phyloP scores from a whole-genome alignment of 495 filamentous ascomycete genomes.

The Penicillium desertorum region DNA sequence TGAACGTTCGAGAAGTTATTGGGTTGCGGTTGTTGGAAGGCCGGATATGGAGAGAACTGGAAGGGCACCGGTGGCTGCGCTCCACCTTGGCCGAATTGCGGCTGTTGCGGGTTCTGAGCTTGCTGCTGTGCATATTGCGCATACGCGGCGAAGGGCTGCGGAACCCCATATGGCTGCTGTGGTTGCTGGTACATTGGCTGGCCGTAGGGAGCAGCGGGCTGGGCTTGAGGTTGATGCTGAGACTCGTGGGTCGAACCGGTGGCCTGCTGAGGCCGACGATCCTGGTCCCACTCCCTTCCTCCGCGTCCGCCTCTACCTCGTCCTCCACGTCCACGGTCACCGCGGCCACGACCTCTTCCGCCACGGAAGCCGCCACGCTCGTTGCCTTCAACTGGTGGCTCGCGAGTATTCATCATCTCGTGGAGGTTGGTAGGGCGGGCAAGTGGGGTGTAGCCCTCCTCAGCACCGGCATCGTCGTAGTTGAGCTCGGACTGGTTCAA shows the following conservation, averaged over 20 bases:
- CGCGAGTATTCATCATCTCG: conserved; percentile 49
- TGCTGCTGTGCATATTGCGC: conserved; percentile 30
- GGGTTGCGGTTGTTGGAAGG: conserved; percentile 33
- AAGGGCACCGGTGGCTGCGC: conserved; percentile 34
- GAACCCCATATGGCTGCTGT: conserved; percentile 30
- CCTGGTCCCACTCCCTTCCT: conserved; percentile 46
- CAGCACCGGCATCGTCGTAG: conserved; percentile 53
- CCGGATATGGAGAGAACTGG: conserved; percentile 36
- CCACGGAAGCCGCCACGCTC: conserved; percentile 38
- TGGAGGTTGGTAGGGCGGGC: conserved; percentile 60
- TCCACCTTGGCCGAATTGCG: conserved; percentile 11
- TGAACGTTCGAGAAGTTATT: conserved; percentile 40
- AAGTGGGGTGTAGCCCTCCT: conserved; percentile 65
- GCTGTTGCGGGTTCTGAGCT: neutral
- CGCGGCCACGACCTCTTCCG: conserved; percentile 43
- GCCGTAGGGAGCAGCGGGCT: conserved; percentile 25
- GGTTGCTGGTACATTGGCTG: conserved; percentile 29
- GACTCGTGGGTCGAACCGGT: conserved; percentile 5
- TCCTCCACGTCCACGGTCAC: conserved; percentile 49
- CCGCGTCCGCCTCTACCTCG: conserved; percentile 51
- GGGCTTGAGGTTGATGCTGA: conserved; percentile 22
- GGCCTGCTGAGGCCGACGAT: conserved; percentile 36
- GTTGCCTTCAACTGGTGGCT: conserved; percentile 50
- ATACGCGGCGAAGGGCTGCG: conserved; percentile 35
- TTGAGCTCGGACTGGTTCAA: conserved; percentile 50